Percentiles rank a stretch among this genome's conserved stretches.
These are phyloP conservation scores for Lepidium didymum DNA, from an alignment of 345 rosid genomes.

Conservation along the genomic window DNA sequence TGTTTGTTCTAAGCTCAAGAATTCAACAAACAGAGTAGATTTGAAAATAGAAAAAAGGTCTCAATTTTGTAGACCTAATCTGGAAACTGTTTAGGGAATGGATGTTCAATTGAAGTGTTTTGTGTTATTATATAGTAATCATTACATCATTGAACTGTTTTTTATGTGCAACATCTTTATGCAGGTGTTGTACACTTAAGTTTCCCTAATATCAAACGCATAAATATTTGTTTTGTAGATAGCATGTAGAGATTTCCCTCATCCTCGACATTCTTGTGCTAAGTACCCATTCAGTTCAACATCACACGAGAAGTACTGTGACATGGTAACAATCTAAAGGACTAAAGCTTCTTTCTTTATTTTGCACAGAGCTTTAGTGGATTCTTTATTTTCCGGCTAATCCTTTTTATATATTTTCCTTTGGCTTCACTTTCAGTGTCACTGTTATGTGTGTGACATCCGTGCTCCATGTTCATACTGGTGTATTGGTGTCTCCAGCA, in stretches of 20 bases:
- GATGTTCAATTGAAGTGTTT: not conserved
- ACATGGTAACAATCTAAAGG: constrained; percentile 40
- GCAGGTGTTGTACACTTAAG: not conserved
- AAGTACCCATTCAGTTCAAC: constrained; percentile 53
- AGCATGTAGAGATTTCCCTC: constrained; percentile 92
- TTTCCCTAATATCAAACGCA: not conserved
- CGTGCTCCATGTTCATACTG: constrained; percentile 67
- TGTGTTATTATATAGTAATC: not conserved
- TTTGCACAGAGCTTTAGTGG: not conserved
- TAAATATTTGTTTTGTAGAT: constrained; percentile 38
- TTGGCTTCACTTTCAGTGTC: constrained; percentile 41
- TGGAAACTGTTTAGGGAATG: not conserved
- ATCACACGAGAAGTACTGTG: constrained; percentile 49
- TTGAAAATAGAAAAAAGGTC: too few species aligned
- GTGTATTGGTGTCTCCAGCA: constrained; percentile 36
- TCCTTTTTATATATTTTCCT: not conserved
- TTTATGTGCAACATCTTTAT: not conserved
- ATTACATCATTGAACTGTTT: not conserved
- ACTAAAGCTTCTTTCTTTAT: not conserved
- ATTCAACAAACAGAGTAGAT: too few species aligned
- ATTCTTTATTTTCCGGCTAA: not conserved
- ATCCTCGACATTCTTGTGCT: constrained; percentile 72
- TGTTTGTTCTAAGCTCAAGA: too few species aligned
- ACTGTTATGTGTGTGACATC: constrained; percentile 85
- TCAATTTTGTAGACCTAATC: not conserved